phyloP scores from a whole-genome alignment of 2,329 filamentous ascomycete species.

The Canariomyces notabilis region DNA sequence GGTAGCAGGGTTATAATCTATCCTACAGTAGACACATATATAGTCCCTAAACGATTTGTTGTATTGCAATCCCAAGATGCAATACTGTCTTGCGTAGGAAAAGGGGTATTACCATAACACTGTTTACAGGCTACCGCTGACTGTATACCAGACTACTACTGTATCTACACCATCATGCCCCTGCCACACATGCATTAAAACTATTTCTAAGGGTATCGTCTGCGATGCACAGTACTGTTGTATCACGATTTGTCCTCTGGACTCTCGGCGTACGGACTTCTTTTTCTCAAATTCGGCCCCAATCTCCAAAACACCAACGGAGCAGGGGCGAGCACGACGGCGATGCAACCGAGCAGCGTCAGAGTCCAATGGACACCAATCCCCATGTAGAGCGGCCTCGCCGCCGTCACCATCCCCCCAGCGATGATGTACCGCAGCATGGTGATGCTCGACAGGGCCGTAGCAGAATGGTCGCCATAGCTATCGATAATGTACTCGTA shows the following conservation, averaged over 20 bases:
- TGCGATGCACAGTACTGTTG: too few species aligned
- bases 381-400: constrained; percentile 34
- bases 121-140: too few species aligned
- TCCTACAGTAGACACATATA: too few species aligned
- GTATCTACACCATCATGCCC: too few species aligned
- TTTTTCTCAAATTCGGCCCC: constrained; percentile 25
- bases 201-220: neutral
- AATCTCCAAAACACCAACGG: constrained; percentile 33
- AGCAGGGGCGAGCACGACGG: constrained; percentile 29
- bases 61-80: too few species aligned
- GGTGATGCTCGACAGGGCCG: constrained; percentile 31
- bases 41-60: too few species aligned
- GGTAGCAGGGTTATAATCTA: too few species aligned
- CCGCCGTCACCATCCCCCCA: constrained; percentile 36
- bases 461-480: constrained; percentile 47
- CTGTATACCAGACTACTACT: too few species aligned
- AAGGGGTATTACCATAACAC: too few species aligned
- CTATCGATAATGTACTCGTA: constrained; percentile 56
- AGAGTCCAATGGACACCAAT: constrained; percentile 31
- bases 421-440: constrained; percentile 32
- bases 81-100: too few species aligned
- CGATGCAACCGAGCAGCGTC: constrained; percentile 33
- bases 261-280: constrained; percentile 16
- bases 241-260: constrained; percentile 1
- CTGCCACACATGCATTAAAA: neutral